A percentile compares a stretch with the other conserved stretches of the same genome.
Evolutionary conservation across 2,329 filamentous ascomycete species (phyloP).

Genomic region (Boeremia exigua): DNA sequence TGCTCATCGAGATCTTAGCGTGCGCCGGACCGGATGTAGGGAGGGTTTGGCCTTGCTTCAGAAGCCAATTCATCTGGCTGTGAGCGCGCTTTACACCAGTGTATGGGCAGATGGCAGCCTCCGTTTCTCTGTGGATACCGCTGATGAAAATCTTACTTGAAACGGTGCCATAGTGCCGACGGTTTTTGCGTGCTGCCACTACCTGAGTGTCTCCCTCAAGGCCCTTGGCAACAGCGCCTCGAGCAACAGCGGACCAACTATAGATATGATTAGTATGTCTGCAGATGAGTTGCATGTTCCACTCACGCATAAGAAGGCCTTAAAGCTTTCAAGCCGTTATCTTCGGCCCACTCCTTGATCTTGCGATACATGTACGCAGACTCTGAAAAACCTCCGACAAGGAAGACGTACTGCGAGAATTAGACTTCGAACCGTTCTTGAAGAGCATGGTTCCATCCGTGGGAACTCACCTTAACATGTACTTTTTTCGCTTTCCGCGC

Average conservation of each 20-base stretch:
- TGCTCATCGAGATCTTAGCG: background rate
- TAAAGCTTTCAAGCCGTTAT: slow-evolving; percentile 11
- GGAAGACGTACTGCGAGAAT: too few species aligned
- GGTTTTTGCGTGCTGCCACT: slow-evolving; percentile 26
- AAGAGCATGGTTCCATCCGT: slow-evolving; percentile 23
- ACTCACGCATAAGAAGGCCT: slow-evolving; percentile 28
- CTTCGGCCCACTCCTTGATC: slow-evolving; percentile 13
- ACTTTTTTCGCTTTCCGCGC: background rate
- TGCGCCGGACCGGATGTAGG: background rate
- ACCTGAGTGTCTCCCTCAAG: slow-evolving; percentile 17
- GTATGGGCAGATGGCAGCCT: slow-evolving; percentile 10
- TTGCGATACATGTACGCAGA: slow-evolving; percentile 29
- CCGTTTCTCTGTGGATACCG: slow-evolving; percentile 9
- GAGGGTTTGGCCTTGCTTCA: slow-evolving; percentile 27
- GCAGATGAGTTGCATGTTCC: background rate
- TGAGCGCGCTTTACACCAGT: background rate
- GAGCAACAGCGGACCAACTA: slow-evolving; percentile 38
- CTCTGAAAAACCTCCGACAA: slow-evolving; percentile 40
- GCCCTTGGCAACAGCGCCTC: slow-evolving; percentile 33
- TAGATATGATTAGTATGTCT: background rate
- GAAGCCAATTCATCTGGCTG: slow-evolving; percentile 22
- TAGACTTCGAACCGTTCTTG: too few species aligned
- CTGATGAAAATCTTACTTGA: rapidly evolving
- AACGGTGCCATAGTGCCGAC: slow-evolving; percentile 30
- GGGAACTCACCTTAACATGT: slow-evolving; percentile 22